A percentile compares a stretch with the other conserved stretches of the same genome.
Conservation (phyloP, 371 early-diverging fungal genomes). For the Fennellomyces sp. region DNA sequence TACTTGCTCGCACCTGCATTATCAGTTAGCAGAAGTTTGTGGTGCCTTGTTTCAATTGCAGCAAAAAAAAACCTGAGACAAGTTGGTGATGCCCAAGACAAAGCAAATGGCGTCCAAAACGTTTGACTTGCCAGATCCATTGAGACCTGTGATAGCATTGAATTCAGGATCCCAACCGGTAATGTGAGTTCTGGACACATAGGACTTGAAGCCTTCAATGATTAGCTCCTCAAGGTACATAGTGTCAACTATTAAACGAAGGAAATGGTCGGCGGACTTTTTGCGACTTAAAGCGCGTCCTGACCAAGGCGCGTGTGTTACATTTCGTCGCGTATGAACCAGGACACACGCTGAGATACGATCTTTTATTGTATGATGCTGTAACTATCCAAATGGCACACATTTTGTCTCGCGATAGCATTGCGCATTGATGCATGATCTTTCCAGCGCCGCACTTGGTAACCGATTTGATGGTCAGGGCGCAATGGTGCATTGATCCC, state of each 20-base stretch:
- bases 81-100: conserved; percentile 95
- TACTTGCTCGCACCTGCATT: conserved; percentile 89
- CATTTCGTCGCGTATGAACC: no score
- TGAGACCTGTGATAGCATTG: conserved; percentile 99
- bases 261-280: background rate
- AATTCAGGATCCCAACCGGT: conserved; percentile 97
- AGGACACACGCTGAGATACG: no score
- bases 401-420: no score
- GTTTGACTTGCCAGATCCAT: conserved; percentile 99
- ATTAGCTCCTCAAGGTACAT: conserved; percentile 96
- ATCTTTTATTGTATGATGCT: no score
- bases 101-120: conserved; percentile 99
- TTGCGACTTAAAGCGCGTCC: background rate
- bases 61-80: conserved; percentile 63
- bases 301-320: background rate
- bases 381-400: no score
- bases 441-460: no score
- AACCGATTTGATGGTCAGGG: no score
- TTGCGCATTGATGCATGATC: no score
- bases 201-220: conserved; percentile 98
- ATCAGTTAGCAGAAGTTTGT: background rate
- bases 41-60: background rate
- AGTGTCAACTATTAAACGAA: background rate
- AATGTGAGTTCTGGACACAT: conserved; percentile 94
- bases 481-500: no score